A percentile compares a stretch with the other conserved stretches of the same genome.
phyloP scores from a whole-genome alignment of 768 basidiomycete species.

The Pilatotrama ljubarskyi region DNA sequence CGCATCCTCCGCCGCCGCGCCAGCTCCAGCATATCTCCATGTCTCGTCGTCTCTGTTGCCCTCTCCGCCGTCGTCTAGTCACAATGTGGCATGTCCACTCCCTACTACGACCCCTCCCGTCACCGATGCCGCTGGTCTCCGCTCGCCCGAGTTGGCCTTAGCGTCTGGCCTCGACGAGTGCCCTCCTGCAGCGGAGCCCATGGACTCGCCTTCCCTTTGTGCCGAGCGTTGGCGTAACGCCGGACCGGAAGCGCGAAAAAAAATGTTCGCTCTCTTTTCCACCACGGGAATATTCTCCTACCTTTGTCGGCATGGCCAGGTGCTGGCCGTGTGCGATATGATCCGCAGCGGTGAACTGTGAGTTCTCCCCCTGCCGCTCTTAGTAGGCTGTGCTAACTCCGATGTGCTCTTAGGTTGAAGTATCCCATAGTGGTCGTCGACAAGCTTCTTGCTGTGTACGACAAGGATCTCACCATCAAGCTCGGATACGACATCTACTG shows the following conservation, averaged over 20 bases:
- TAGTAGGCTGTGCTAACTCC: neutral
- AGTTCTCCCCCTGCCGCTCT: neutral
- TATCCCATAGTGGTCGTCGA: slow-evolving; percentile 26
- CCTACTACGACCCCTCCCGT: too few relatives aligned
- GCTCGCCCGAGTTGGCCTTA: too few relatives aligned
- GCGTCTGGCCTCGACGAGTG: neutral
- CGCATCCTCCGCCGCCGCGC: too few relatives aligned
- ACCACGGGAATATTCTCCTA: slow-evolving; percentile 25
- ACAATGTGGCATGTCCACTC: too few relatives aligned
- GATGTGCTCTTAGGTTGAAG: slow-evolving; percentile 19
- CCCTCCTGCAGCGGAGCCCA: neutral
- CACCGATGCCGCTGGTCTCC: neutral
- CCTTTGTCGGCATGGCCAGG: slow-evolving; percentile 25
- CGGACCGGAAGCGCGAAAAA: slow-evolving; percentile 20
- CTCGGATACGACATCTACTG: slow-evolving; percentile 33
- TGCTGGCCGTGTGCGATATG: slow-evolving; percentile 28
- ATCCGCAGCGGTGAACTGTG: slow-evolving; percentile 31
- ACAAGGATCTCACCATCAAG: slow-evolving; percentile 4
- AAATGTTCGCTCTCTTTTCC: slow-evolving; percentile 25
- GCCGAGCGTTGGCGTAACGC: slow-evolving; percentile 23
- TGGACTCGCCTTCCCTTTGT: slow-evolving; percentile 10
- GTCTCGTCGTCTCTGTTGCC: too few relatives aligned
- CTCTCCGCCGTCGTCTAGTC: too few relatives aligned
- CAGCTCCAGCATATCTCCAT: too few relatives aligned
- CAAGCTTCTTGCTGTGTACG: slow-evolving; percentile 21